Conservation (phyloP, 1,139 yeast species). For the Diutina mesorugosa region DNA sequence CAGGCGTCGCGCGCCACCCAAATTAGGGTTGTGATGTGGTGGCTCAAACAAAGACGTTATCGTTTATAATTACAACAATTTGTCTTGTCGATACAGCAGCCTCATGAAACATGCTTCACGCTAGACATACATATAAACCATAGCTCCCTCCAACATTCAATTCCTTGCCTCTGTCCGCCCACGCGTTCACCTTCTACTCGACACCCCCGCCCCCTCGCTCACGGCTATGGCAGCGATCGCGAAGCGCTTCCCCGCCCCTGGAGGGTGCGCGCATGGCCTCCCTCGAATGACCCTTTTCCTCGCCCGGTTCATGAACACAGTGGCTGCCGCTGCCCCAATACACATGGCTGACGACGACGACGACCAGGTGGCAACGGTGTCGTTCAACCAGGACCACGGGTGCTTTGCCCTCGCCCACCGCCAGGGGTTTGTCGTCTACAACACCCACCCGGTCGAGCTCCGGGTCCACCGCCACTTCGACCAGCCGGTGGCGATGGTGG, state of each 20-base stretch:
- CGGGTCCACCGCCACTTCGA: constrained; percentile 54
- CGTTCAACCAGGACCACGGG: constrained; percentile 79
- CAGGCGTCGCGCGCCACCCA: not conserved
- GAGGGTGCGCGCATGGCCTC: not conserved
- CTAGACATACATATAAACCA: not conserved
- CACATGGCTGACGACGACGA: not conserved
- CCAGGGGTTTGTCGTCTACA: constrained; percentile 75
- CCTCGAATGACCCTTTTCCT: not conserved
- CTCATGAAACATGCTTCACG: too few relatives aligned
- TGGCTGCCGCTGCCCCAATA: not conserved
- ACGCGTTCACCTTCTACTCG: not conserved
- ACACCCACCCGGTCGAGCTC: constrained; percentile 74
- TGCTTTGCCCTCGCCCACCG: constrained; percentile 83
- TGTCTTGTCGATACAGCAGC: too few relatives aligned
- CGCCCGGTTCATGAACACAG: not conserved
- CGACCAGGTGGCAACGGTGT: not conserved
- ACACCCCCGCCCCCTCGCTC: not conserved
- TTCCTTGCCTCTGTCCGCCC: too few relatives aligned
- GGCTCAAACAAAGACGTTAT: not conserved
- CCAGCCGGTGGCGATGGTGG: constrained; percentile 40
- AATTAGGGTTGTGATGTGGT: not conserved
- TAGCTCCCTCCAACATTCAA: not conserved
- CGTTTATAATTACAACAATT: not conserved
- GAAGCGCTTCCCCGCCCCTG: not conserved
- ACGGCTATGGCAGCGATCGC: not conserved